These are phyloP conservation scores for Helianthus annuus DNA, from an alignment of 129 eudicot genomes.

Conservation along the genomic window DNA sequence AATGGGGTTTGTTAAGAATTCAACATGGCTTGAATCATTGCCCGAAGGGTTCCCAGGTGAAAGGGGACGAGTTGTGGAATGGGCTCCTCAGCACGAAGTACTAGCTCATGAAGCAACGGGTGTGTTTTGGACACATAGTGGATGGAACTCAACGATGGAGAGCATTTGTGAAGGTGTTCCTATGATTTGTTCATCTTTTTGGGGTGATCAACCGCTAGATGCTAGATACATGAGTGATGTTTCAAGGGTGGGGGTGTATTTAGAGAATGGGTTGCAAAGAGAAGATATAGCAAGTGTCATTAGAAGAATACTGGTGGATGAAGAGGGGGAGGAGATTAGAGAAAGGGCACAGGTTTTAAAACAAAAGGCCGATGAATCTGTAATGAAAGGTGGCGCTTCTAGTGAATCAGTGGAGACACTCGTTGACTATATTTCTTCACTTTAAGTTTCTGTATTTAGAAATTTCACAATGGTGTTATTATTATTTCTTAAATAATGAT, in stretches of 20 bases:
- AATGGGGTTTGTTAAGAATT: conserved; percentile 23
- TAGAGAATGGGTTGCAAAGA: conserved; percentile 37
- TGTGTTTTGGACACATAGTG: conserved; percentile 53
- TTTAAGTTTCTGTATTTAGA: background rate
- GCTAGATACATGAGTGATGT: conserved; percentile 46
- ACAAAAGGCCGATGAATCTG: conserved; percentile 27
- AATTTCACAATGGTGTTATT: background rate
- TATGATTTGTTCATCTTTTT: conserved; percentile 48
- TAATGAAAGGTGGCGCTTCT: conserved; percentile 42
- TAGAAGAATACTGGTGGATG: conserved; percentile 34
- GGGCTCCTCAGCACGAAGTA: conserved; percentile 57
- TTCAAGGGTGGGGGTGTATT: conserved; percentile 34
- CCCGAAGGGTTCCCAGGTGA: conserved; percentile 30
- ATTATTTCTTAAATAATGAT: background rate
- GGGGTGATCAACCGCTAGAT: conserved; percentile 41
- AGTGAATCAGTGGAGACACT: conserved; percentile 27
- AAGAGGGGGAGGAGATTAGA: conserved; percentile 38
- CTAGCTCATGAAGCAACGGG: conserved; percentile 43
- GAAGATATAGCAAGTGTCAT: conserved; percentile 29
- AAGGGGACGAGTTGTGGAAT: conserved; percentile 45
- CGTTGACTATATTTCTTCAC: conserved; percentile 18
- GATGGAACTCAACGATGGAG: conserved; percentile 58
- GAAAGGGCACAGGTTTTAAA: conserved; percentile 32
- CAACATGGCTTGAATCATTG: conserved; percentile 15
- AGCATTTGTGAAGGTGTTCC: conserved; percentile 56